Evolutionary conservation across 495 filamentous ascomycete species (phyloP), one percentile per base, ranked within the genome.

Genomic region (Aspergillus cavernicola): DNA sequence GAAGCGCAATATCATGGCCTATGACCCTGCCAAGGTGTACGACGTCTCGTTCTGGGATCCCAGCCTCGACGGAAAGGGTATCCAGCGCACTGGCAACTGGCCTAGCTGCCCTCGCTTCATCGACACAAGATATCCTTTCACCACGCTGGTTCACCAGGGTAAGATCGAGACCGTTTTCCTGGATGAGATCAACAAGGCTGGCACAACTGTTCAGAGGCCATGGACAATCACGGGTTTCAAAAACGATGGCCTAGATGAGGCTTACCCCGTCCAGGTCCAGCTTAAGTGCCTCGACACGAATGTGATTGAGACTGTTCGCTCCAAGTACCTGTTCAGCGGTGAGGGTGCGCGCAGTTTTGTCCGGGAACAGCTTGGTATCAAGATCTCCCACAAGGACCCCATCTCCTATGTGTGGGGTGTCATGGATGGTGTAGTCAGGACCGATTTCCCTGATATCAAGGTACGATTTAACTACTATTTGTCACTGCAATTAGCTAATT

Each of bases 361-460:
- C 35, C 66, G 83, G 40, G 76, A 85, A 45, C 69, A 83, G 58
- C 68, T 86, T 19, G 78, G 73, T 15, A 78, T 86, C 42, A 64
- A 77, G 61, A 79, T 86, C 46, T 76, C 66, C 41, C 78, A 85
- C 67, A 84, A 83, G 66, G 82, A 85, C 56, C 83, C 80, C 15
- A 82, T 86, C 44, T 72, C 78, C 22, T 76, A 83, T 48, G 80
- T 88, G 20, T 89, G 85, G 85, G 90, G 90, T 67, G 90, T 95
- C 40, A 87, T 95, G 84, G 90, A 96, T 56, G 77, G 89, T 53
- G 85, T 87, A 50, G 85, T 89, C 15, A 75, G 72, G 24, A 93
- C 90, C 9, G 76, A 85, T 63, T 96, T 95, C 73, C 90, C 90
- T 26, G 88, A 96, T 87, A 85, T 95, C 81, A 74, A 75, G 69